phyloP scores from a whole-genome alignment of 495 filamentous ascomycete species.

The Cladorrhinum samala region DNA sequence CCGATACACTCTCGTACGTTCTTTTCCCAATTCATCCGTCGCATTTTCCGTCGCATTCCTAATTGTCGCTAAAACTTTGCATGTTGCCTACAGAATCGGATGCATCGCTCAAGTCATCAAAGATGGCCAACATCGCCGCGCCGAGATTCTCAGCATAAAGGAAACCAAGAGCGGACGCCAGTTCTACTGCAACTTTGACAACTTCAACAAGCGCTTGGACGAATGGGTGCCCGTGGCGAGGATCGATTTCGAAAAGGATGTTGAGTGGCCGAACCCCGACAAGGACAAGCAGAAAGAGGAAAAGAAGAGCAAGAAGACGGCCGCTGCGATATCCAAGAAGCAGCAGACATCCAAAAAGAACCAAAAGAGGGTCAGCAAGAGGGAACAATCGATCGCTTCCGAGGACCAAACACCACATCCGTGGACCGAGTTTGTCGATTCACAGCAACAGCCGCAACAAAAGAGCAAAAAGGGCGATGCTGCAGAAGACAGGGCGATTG shows the following conservation, averaged over 20 bases:
- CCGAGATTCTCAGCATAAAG: slow-evolving; percentile 86
- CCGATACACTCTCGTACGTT: slow-evolving; percentile 66
- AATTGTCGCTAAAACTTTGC: not conserved
- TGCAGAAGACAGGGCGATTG: slow-evolving; percentile 29
- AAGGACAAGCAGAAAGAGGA: slow-evolving; percentile 50
- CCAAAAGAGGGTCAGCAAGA: slow-evolving; percentile 49
- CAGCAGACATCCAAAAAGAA: slow-evolving; percentile 41
- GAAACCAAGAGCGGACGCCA: slow-evolving; percentile 75
- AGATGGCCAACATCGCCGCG: slow-evolving; percentile 79
- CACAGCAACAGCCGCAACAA: slow-evolving; percentile 29
- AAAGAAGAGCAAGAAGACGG: slow-evolving; percentile 40
- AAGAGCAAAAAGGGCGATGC: slow-evolving; percentile 27
- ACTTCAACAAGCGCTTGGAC: slow-evolving; percentile 98
- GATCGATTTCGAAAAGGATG: slow-evolving; percentile 66
- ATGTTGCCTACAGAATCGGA: slow-evolving; percentile 31
- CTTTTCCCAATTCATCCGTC: not conserved
- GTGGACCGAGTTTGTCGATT: slow-evolving; percentile 35
- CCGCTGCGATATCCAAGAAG: slow-evolving; percentile 36
- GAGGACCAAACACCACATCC: slow-evolving; percentile 43
- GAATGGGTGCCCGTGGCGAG: slow-evolving; percentile 83
- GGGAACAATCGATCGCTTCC: slow-evolving; percentile 42
- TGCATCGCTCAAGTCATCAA: slow-evolving; percentile 48
- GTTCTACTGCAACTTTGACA: slow-evolving; percentile 96
- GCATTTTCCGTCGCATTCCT: not conserved
- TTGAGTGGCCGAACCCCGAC: slow-evolving; percentile 53